These are phyloP conservation scores for Pythium chondricola DNA, from an alignment of 352 stramenopile species.

Conservation along the genomic window DNA sequence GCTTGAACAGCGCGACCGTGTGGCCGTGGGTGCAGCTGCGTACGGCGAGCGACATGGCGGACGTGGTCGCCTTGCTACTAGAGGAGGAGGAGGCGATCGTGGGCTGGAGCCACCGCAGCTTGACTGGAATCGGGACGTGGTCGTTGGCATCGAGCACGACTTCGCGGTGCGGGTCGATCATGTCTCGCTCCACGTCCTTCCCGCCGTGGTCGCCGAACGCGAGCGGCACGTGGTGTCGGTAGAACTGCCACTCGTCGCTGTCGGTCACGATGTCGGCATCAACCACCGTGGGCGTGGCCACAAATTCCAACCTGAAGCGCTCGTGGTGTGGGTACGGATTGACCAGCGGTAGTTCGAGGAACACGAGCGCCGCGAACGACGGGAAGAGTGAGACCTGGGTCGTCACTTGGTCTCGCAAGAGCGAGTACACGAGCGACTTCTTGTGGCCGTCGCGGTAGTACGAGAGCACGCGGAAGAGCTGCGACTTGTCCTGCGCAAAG, in stretches of 20 bases:
- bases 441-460: slow-evolving; percentile 94
- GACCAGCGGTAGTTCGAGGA: slow-evolving; percentile 84
- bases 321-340: slow-evolving; percentile 92
- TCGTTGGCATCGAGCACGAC: slow-evolving; percentile 86
- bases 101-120: slow-evolving; percentile 73
- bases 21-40: slow-evolving; percentile 87
- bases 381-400: slow-evolving; percentile 78
- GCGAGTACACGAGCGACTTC: slow-evolving; percentile 87
- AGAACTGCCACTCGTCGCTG: slow-evolving; percentile 80
- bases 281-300: slow-evolving; percentile 24
- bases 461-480: slow-evolving; percentile 84
- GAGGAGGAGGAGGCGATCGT: slow-evolving; percentile 2
- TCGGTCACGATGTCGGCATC: slow-evolving; percentile 78
- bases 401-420: slow-evolving; percentile 88
- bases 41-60: slow-evolving; percentile 25
- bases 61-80: slow-evolving; percentile 1
- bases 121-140: slow-evolving; percentile 79
- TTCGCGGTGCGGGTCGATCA: slow-evolving; percentile 88
- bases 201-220: slow-evolving; percentile 24
- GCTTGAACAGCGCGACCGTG: slow-evolving; percentile 84
- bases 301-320: slow-evolving; percentile 85
- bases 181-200: slow-evolving; percentile 81
- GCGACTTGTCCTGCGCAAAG: slow-evolving; percentile 72
- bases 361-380: slow-evolving; percentile 70
- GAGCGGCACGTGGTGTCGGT: slow-evolving; percentile 55